Base-by-base conservation (phyloP, 768 basidiomycete genomes). In the Kwoniella dejecticola region DNA sequence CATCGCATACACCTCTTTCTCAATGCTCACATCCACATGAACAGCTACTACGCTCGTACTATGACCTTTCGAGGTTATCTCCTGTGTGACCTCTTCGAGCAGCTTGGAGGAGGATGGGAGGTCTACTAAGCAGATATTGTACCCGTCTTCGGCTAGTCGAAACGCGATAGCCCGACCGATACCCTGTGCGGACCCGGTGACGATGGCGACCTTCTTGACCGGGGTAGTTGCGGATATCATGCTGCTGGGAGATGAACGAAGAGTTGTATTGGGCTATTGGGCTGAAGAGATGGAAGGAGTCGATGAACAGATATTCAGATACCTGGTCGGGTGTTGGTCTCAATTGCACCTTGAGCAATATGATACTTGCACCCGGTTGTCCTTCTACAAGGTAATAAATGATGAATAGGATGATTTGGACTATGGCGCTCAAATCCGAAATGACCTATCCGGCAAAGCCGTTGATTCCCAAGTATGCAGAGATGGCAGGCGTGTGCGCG, bases 111-210 rank as follows among this genome's bases (percentile, higher is more conserved):
- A 57, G 21, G 41, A 30, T n/a, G 41, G 40, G 19, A 57, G 31
- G 24, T 57, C 55, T 5, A 42, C 55, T 17, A 57, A 24, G 7
- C 23, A 8, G 6, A 57, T n/a, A 19, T 45, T 29, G n/a, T 36
- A 57, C 2, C 55, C 55, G 6, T 57, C 55, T n/a, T 41, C 21
- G n/a, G 55, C 40, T 21, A 57, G 26, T 3, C 55, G 40, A 15
- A 57, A 7, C 4, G 55, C 36, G 15, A 57, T 57, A 19, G 55
- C 40, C n/a, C 29, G 12, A 23, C 55, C 55, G 26, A 57, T 57
- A 8, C 55, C 55, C 46, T 57, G 55, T 13, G 55, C 55, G 4
- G 55, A 21, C 3, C 55, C 55, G 3, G 55, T 57, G 15, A 57
- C 42, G 3, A 57, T 57, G 19, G 55, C 55, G 15, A 57, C 55